phyloP scores from a whole-genome alignment of 345 rosid species.

The Toxicodendron radicans region DNA sequence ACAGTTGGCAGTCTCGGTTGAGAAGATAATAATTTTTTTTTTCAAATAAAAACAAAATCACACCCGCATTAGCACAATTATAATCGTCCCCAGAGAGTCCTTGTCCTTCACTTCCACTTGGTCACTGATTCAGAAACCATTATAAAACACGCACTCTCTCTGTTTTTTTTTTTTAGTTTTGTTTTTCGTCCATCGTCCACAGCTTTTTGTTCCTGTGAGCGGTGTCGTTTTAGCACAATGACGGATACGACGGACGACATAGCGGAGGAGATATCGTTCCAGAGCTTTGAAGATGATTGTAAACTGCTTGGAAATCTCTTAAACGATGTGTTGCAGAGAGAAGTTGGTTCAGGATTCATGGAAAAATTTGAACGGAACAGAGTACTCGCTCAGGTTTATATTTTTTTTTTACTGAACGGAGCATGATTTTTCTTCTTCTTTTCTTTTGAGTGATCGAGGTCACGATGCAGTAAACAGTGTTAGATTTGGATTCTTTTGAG shows the following conservation, averaged over 20 bases:
- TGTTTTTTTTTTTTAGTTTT: neutral
- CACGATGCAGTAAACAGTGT: neutral
- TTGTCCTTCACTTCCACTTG: conserved; percentile 16
- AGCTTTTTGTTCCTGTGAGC: neutral
- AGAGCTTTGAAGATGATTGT: conserved; percentile 90
- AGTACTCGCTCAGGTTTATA: conserved; percentile 73
- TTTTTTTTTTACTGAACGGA: neutral
- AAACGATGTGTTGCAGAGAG: conserved; percentile 81
- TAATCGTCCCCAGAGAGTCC: neutral
- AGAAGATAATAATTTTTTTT: neutral
- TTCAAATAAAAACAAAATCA: neutral
- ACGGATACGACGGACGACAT: conserved; percentile 96
- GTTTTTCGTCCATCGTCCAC: neutral
- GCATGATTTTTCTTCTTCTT: neutral
- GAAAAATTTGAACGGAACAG: conserved; percentile 72
- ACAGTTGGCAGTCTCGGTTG: neutral
- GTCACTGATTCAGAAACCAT: neutral
- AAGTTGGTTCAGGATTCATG: conserved; percentile 65
- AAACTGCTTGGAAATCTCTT: conserved; percentile 84
- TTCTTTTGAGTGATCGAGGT: neutral
- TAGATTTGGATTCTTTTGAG: neutral
- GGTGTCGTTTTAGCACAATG: conserved; percentile 40
- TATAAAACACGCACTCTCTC: neutral
- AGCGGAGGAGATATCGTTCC: conserved; percentile 91
- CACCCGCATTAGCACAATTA: conserved; percentile 4